Base-by-base conservation (phyloP, 2,329 filamentous ascomycete genomes). In the Penicillium palitans region DNA sequence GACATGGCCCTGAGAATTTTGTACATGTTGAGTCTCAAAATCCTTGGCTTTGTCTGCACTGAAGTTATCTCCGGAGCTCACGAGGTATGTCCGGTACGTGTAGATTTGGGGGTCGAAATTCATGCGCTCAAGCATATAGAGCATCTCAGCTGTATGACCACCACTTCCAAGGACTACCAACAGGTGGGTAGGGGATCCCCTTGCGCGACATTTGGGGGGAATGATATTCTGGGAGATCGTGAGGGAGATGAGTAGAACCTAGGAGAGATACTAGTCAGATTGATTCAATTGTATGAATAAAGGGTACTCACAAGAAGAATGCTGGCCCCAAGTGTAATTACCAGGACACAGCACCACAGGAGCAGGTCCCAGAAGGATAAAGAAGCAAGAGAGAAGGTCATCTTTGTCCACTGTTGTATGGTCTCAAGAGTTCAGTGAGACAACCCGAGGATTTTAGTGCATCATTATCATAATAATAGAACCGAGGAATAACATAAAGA, bases 121-220 rank as follows among this genome's bases (percentile, higher is more conserved):
- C 79, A 80, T 69, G 83, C 84, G 64, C 83, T 84, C 65, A 81
- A 99, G 85, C 79, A 97, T 90, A 69, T 89, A 87, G 62, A 96
- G 82, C 90, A 99, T 96, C 76, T 99, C 95, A 48, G 91, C 88
- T 0, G 95, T 97, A 76, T 99, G 95, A 0, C 95, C 95, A 33
- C 95, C 95, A 3, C 90, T 96, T 52, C 95, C 95, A 25, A 98
- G 88, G 27, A 98, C 87, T 62, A 96, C 84, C 33, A 96, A 80
- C 54, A 92, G 80, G 73, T 93, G 86, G 7, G 81, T 80, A 27
- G 79, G 78, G 4, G 60, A 59, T 51, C 66, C 58, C 49, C 55
- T 68, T 24, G 60, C 58, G 47, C 72, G 72, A 59, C 66, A 66
- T 68, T 68, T 70, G 29, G 71, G 66, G 13, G 73, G 63, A 27